Evolutionary conservation across 768 basidiomycete species (phyloP), one percentile per base, ranked within the genome.

Genomic region (Scleroderma bovista): DNA sequence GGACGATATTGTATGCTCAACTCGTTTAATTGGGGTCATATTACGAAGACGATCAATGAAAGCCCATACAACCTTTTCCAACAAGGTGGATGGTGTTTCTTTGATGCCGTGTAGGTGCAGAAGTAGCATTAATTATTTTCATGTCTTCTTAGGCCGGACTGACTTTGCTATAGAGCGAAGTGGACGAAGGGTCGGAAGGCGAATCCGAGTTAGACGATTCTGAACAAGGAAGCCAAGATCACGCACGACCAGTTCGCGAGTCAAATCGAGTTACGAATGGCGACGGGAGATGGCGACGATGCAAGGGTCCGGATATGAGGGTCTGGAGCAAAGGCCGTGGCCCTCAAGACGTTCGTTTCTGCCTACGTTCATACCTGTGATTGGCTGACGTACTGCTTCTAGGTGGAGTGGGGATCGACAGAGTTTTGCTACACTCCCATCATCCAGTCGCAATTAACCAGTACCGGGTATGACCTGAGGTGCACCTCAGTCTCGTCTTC

Each of bases 401-500:
- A n/a, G 90, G 77, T 93, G 49, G 93, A 99, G 62, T 95, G 89
- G 81, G 72, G 75, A n/a, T 78, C 84, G 2, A 86, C 88, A 6
- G 96, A 99, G 67, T 95, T 94, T 69, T 88, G 89, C 57, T 97
- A 95, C 67, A 81, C 89, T 2, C 93, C 95, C 2, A 94, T 97
- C 65, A 90, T 98, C 62, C 95, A 97, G 57, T 97, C 94, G 6
- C 86, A 86, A 37, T 87, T 89, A 8, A 86, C 86, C 32, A 79
- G 76, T 52, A 75, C 78, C 10, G 88, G 90, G 7, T 98, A 95
- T 65, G 95, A 98, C 65, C 73, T 98, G 43, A 82, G 85, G 51
- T 85, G 86, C 36, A 88, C 86, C 1, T 92, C 91, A 0, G 85
- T 92, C 64, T 93, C 94, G 6, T 84, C 90, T 19, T 73, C 79